Evolutionary conservation across 2,329 filamentous ascomycete genomes (phyloP), one percentile per base, ranked within the genome.

Genomic region (Fusarium sp.): DNA sequence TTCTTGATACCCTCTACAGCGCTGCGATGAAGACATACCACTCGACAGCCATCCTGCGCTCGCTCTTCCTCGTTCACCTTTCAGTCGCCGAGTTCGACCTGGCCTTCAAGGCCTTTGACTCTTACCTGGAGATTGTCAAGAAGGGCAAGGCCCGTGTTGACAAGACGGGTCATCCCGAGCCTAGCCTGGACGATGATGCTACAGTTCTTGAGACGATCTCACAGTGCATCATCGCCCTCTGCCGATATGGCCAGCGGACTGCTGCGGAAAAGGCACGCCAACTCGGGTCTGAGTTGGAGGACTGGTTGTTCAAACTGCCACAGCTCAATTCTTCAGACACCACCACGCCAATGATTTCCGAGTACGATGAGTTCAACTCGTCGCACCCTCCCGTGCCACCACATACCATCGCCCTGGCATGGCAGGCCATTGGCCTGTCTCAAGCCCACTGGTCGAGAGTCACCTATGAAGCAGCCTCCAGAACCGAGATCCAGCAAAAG

Each of bases 11-110:
- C 31, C 87, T 99, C 8, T 99, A 98, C 82, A 93, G 93, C 42
- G 94, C 95, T 24, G 94, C 96, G 9, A 94, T 93, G 11, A 98
- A 96, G 82, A 98, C 95, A 0, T 99, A 96, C 79, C 96, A 99
- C 83, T 99, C 96, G 2, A 97, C 96, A 1, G 87, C 94, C 11
- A 93, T 98, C 71, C 85, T 99, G 34, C 89, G 96, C 67, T 90
- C 95, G 77, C 87, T 99, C 0, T 98, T 98, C 80, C 92, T 91
- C 13, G 93, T 98, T 2, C 96, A 99, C 81, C 87, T 96, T 20
- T 90, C 94, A 3, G 87, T 98, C 20, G 94, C 95, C 10, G 96
- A 99, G 76, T 98, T 98, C 75, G 94, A 98, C 65, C 86, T 98
- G 58, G 95, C 95, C 1, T 92, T 97, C 81, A 95, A 95, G 79